A percentile compares a stretch with the other conserved stretches of the same genome.
These are phyloP conservation scores for Elaeis guineensis DNA, from an alignment of 176 grass and related monocot genomes.

Conservation along the genomic window DNA sequence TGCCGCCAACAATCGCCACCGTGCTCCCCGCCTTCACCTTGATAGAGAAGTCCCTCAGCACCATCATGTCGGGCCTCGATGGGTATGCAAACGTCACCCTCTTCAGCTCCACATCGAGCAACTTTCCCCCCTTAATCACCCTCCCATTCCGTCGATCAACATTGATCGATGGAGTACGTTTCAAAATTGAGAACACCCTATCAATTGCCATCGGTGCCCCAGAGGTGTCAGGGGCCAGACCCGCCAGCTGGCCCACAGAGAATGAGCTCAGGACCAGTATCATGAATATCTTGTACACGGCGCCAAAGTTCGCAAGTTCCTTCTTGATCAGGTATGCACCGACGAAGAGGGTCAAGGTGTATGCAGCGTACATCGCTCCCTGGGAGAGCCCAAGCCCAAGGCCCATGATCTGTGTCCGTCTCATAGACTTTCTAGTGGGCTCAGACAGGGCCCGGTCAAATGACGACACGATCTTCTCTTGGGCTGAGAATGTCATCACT, in stretches of 20 bases:
- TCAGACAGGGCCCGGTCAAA: slow-evolving; percentile 23
- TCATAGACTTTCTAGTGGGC: slow-evolving; percentile 3
- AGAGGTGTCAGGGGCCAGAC: slow-evolving; percentile 34
- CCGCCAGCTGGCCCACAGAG: slow-evolving; percentile 40
- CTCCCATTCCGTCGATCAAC: not conserved
- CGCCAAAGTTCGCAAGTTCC: slow-evolving; percentile 24
- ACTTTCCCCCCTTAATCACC: slow-evolving; percentile 21
- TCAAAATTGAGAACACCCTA: slow-evolving; percentile 26
- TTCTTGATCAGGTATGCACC: slow-evolving; percentile 29
- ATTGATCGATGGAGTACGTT: slow-evolving; percentile 20
- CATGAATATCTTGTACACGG: slow-evolving; percentile 61
- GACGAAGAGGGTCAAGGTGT: slow-evolving; percentile 40
- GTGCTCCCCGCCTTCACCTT: slow-evolving; percentile 34
- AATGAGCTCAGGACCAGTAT: slow-evolving; percentile 53
- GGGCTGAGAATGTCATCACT: slow-evolving; percentile 30
- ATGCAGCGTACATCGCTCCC: slow-evolving; percentile 44
- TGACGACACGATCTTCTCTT: slow-evolving; percentile 22
- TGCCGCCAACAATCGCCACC: slow-evolving; percentile 39
- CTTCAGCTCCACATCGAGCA: slow-evolving; percentile 46
- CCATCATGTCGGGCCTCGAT: slow-evolving; percentile 20
- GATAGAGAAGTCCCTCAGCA: slow-evolving; percentile 36
- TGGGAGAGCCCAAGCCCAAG: slow-evolving; percentile 37
- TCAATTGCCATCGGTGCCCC: slow-evolving; percentile 27
- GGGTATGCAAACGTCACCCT: slow-evolving; percentile 45
- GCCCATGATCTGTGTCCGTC: slow-evolving; percentile 34